Evolutionary conservation across 2,329 filamentous ascomycete species (phyloP).

Genomic region (Trichoderma breve): DNA sequence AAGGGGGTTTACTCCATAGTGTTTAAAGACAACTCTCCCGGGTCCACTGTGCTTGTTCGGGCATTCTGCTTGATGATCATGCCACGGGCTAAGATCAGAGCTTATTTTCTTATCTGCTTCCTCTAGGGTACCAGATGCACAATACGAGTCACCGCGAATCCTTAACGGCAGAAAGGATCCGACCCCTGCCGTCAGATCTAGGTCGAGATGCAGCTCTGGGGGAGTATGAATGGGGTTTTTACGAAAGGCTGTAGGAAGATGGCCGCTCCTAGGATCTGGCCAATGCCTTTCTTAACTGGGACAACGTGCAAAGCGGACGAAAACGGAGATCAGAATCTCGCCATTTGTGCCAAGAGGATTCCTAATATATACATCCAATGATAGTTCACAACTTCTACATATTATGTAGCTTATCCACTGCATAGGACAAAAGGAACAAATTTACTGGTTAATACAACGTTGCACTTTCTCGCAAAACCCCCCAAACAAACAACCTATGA

Average conservation of each 20-base stretch:
- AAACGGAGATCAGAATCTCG: too few species aligned
- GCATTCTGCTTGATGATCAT: not conserved
- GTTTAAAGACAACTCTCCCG: not conserved
- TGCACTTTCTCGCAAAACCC: not conserved
- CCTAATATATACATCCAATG: not conserved
- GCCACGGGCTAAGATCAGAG: constrained; percentile 2
- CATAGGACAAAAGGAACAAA: not conserved
- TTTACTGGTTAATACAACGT: not conserved
- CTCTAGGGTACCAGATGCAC: not conserved
- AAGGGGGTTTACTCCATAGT: not conserved
- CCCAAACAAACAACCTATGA: not conserved
- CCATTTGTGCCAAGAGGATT: not conserved
- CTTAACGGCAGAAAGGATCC: not conserved
- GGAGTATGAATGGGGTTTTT: not conserved
- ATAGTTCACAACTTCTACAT: not conserved
- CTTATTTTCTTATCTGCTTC: constrained; percentile 7
- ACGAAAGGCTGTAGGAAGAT: not conserved
- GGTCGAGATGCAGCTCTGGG: not conserved
- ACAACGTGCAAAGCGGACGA: not conserved
- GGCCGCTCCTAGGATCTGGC: not conserved
- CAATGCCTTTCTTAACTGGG: not conserved
- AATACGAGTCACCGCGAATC: not conserved
- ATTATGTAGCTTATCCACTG: not conserved
- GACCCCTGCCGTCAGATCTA: not conserved
- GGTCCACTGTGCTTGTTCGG: not conserved